Evolutionary conservation across 1,139 yeast species (phyloP).

Genomic region (Meyerozyma athensensis): DNA sequence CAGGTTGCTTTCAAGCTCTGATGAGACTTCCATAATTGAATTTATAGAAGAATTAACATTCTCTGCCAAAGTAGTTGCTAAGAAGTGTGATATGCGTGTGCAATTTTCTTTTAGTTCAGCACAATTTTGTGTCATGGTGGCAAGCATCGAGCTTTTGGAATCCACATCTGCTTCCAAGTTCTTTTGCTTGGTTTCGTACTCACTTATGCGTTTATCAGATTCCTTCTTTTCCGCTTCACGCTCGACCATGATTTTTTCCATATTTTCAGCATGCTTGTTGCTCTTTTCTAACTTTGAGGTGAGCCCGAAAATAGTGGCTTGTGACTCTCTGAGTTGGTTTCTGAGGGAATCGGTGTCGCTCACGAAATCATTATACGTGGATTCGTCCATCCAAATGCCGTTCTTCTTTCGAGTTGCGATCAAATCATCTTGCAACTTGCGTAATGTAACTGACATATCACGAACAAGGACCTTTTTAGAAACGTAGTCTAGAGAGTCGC

Average conservation of each 20-base stretch:
- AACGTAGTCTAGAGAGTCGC: conserved; percentile 48
- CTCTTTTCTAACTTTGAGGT: conserved; percentile 5
- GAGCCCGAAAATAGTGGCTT: conserved; percentile 9
- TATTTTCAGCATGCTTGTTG: conserved; percentile 18
- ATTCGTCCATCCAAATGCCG: conserved; percentile 59
- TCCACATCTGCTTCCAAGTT: background rate
- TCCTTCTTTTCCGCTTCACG: background rate
- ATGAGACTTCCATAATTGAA: background rate
- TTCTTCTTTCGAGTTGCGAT: conserved; percentile 54
- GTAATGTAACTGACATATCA: conserved; percentile 54
- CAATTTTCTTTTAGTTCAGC: background rate
- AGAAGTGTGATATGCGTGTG: background rate
- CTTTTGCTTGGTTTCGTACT: background rate
- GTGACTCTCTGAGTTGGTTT: conserved; percentile 20
- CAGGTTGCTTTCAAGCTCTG: background rate
- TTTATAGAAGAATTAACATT: background rate
- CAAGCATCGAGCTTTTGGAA: background rate
- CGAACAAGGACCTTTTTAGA: conserved; percentile 56
- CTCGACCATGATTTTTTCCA: background rate
- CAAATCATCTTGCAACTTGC: conserved; percentile 53
- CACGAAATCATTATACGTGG: conserved; percentile 48
- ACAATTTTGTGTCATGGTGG: background rate
- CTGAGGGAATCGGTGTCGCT: conserved; percentile 26
- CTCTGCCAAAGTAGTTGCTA: background rate
- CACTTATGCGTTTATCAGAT: background rate